Base-by-base conservation (phyloP, 345 rosid genomes). In the Pseudoturritis turrita region DNA sequence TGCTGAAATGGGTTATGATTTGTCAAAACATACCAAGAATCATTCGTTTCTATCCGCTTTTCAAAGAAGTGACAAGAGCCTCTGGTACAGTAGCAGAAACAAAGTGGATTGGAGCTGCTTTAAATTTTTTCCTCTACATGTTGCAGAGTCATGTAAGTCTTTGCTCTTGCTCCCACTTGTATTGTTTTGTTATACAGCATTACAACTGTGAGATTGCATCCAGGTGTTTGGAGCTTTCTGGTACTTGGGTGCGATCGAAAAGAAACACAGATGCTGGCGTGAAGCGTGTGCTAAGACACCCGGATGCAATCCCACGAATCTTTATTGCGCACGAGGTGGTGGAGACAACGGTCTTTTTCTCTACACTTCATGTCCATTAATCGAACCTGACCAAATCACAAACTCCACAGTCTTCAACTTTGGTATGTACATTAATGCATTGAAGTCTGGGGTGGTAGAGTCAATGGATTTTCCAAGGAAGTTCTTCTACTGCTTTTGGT, bases 171-270 rank as follows among this genome's bases (percentile, higher is more conserved):
- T 23, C 29, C 1, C 25, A 1, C 23, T 41, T 2, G 9, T 39
- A 17, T 11, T 45, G n/a, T 58, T 14, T 19, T 21, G 19, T 15
- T 14, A 11, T 33, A 18, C 12, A 3, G 11, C 10, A 4, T 31
- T 31, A 31, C 1, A 31, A 31, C 0, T 2, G 12, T 45, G 12
- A 8, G 9, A 15, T 31, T n/a, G n/a, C n/a, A n/a, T n/a, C 9
- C 65, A 76, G 80, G 80, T 37, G 52, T 10, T 70, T 54, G 80
- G 80, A 17, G 75, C 76, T 14, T 46, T 71, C 14, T 76, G 80
- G 80, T 76, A 76, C 39, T 14, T 76, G 72, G 18, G 13, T 46
- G 35, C 76, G 11, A 18, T 70, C 7, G 72, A 76, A 47, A 62
- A 23, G 44, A 39, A 37, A 55, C 6, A 19, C 25, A 45, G 0